Evolutionary conservation across 1,139 yeast species (phyloP), one percentile per base, ranked within the genome.

Genomic region (Ashbya aceris): DNA sequence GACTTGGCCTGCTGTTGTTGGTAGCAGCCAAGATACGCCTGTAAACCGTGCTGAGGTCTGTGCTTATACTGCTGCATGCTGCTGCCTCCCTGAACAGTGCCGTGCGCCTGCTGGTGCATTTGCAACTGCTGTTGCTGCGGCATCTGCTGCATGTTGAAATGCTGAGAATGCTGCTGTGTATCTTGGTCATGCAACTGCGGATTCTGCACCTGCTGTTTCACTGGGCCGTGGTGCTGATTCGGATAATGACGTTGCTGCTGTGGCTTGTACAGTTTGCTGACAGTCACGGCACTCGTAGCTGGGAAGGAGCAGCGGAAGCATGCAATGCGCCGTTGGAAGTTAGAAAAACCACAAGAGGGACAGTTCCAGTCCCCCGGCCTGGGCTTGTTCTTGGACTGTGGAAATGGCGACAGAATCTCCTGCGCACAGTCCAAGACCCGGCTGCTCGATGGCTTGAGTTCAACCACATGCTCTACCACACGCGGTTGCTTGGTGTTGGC

Each of bases 361-460:
- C 97, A 89, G 7, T 85, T 84, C 97, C 97, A 89, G 59, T 89
- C 97, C 20, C 97, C 97, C 0, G 96, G 96, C 56, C 97, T 73
- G 20, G 96, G 95, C 53, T 94, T 74, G 61, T 87, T 87, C 55
- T 87, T 87, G 39, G 85, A 79, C 23, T 87, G 80, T 10, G 96
- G 95, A 62, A 89, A 87, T 8, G 94, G 85, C 0, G 85, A 73
- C 45, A 89, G 68, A 40, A 87, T 74, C 33, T 83, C 94, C 50
- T 77, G 80, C 1, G 96, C 96, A 46, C 77, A 74, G 51, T 85
- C 95, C 43, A 89, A 67, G 1, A 89, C 84, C 34, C 73, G 66
- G 2, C 80, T 73, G 33, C 93, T 80, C 1, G 95, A 85, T 1
- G 96, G 95, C 50, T 84, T 91, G 2, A 89, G 83, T 58, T 87